Conservation (phyloP, 306 rosid species). For the Pterocarpus santalinus region DNA sequence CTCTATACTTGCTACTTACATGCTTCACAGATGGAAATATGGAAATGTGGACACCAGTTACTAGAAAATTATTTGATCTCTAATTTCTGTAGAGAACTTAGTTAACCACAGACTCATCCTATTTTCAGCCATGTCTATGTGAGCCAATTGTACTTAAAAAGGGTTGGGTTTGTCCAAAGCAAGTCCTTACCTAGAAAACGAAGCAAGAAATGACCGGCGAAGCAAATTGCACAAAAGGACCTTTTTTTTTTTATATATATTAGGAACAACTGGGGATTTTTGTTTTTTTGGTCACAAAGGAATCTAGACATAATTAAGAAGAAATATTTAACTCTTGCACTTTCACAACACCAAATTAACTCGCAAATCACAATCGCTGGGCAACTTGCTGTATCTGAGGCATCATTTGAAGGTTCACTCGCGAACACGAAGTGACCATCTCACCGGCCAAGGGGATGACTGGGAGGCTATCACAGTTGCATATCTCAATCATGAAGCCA, state of each 20-base stretch:
- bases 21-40: no score
- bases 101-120: not conserved
- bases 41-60: no score
- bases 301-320: not conserved
- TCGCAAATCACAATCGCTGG: slow-evolving; percentile 1
- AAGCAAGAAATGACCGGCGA: no score
- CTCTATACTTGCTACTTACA: no score
- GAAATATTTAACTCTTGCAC: not conserved
- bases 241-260: no score
- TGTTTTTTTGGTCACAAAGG: not conserved
- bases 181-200: no score
- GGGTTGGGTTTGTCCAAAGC: no score
- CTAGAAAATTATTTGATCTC: not conserved
- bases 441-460: slow-evolving; percentile 67
- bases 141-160: not conserved
- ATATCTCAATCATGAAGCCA: slow-evolving; percentile 96
- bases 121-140: not conserved
- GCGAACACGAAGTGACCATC: slow-evolving; percentile 50
- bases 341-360: not conserved
- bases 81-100: not conserved
- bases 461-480: slow-evolving; percentile 88
- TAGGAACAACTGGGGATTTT: no score
- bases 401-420: slow-evolving; percentile 40
- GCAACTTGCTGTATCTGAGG: slow-evolving; percentile 48
- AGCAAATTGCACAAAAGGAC: no score